These are phyloP conservation scores for Metschnikowia drakensbergensis DNA, from an alignment of 805 yeast genomes.

Conservation along the genomic window DNA sequence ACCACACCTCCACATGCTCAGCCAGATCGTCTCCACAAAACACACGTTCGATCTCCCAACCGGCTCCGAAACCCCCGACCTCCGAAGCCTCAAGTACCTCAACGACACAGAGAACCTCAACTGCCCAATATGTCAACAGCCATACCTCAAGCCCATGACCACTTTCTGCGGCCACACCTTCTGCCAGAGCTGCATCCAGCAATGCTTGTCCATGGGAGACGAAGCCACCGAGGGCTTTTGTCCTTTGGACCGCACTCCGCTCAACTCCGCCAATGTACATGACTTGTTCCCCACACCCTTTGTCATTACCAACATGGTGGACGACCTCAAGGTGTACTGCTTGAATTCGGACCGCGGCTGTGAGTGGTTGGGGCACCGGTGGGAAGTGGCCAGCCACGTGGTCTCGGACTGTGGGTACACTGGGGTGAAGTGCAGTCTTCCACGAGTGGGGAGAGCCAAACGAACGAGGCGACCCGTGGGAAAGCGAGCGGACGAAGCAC, in stretches of 20 bases:
- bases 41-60: constrained; percentile 1
- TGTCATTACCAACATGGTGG: constrained; percentile 54
- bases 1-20: neutral
- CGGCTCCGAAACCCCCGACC: neutral
- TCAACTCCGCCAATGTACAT: constrained; percentile 30
- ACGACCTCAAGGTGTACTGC: constrained; percentile 57
- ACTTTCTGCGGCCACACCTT: constrained; percentile 70
- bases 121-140: constrained; percentile 68
- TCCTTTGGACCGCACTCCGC: constrained; percentile 57
- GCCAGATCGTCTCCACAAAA: neutral
- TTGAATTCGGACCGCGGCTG: constrained; percentile 54
- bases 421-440: constrained; percentile 33
- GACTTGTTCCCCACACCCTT: constrained; percentile 50
- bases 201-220: constrained; percentile 30
- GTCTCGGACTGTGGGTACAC: constrained; percentile 32
- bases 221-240: constrained; percentile 27
- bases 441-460: neutral
- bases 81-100: constrained; percentile 5
- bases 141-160: constrained; percentile 56
- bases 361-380: constrained; percentile 51
- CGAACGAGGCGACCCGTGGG: no score
- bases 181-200: constrained; percentile 51
- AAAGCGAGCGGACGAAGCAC: neutral
- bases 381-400: constrained; percentile 54
- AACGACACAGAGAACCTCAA: constrained; percentile 20